Base-by-base conservation (phyloP, 2,329 filamentous ascomycete species). In the Aureobasidium namibiae region DNA sequence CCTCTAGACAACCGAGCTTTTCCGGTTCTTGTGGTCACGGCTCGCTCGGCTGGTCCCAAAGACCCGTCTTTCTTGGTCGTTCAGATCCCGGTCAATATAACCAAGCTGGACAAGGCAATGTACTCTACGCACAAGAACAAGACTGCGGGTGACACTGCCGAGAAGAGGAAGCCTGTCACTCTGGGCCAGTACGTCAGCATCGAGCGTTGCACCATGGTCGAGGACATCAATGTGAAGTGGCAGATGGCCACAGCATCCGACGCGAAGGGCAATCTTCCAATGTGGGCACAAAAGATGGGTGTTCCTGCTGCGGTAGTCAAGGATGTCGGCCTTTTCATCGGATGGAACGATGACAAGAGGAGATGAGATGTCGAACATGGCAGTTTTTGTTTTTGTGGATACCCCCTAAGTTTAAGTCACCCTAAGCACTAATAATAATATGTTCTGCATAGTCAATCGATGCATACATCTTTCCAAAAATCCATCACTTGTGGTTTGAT, bases 211-310 rank as follows among this genome's bases (percentile, higher is more conserved):
- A 73, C 78, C 59, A 74, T 78, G 66, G 61, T 79, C 4, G 70
- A 70, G 5, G 68, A 62, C 14, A 67, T 66, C 3, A 68, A 72
- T 5, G 77, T 89, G 48, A 84, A 87, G 70, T 94, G 89, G 89
- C 76, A 86, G 60, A 92, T 92, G 87, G 87, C 83, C 9, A 92
- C 88, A 10, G 81, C 85, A 11, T 87, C 84, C 61, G 82, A 92
- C 69, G 88, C 88, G 0, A 78, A 79, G 57, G 89, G 89, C 0
- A 71, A 79, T 29, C 67, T 92, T 59, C 89, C 89, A 0, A 75
- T 79, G 68, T 84, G 78, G 76, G 69, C 87, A 64, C 88, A 91
- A 75, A 84, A 82, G 62, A 66, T 82, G 68, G 82, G 80, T 3
- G 76, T 89, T 50, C 82, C 85, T 1, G 79, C 78, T 1, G 78